phyloP scores from a whole-genome alignment of 192 early-diverging fungal genomes.

The Paraglomus occultum region DNA sequence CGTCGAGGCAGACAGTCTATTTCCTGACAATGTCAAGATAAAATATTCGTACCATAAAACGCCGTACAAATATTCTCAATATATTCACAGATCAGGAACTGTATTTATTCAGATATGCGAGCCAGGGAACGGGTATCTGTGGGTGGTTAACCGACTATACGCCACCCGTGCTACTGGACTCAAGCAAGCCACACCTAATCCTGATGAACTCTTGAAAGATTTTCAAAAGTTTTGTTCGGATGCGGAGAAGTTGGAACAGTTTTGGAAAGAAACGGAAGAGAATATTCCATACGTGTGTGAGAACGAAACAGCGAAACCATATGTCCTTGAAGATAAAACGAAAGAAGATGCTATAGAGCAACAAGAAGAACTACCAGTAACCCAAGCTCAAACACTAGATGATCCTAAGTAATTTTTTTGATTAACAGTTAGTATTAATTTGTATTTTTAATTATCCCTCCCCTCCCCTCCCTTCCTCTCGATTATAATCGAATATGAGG shows the following conservation, averaged over 20 bases:
- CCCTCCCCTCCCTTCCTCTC: too few species aligned
- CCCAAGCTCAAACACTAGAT: too few species aligned
- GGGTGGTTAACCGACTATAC: slow-evolving; percentile 84
- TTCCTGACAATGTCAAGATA: slow-evolving; percentile 57
- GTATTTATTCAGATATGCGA: slow-evolving; percentile 90
- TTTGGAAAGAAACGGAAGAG: slow-evolving; percentile 56
- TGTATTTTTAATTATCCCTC: too few species aligned
- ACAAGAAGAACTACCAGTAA: too few species aligned
- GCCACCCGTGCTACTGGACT: slow-evolving; percentile 47
- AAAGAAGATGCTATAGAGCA: too few species aligned
- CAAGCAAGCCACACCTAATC: slow-evolving; percentile 41
- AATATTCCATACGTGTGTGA: too few species aligned
- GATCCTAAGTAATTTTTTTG: too few species aligned
- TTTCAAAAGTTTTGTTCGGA: slow-evolving; percentile 66
- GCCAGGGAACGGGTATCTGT: slow-evolving; percentile 74
- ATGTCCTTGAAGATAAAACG: too few species aligned
- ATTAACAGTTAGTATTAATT: too few species aligned
- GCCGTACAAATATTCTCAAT: slow-evolving; percentile 80
- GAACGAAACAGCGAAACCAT: too few species aligned
- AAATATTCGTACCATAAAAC: slow-evolving; percentile 62
- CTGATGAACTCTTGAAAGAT: slow-evolving; percentile 54
- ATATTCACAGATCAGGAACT: slow-evolving; percentile 83
- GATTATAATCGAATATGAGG: too few species aligned
- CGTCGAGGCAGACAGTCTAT: slow-evolving; percentile 81
- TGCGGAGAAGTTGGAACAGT: slow-evolving; percentile 53